Percentiles rank a stretch among this genome's conserved stretches.
Conservation (phyloP, 2,329 filamentous ascomycete species). For the Kalmusia sp. region DNA sequence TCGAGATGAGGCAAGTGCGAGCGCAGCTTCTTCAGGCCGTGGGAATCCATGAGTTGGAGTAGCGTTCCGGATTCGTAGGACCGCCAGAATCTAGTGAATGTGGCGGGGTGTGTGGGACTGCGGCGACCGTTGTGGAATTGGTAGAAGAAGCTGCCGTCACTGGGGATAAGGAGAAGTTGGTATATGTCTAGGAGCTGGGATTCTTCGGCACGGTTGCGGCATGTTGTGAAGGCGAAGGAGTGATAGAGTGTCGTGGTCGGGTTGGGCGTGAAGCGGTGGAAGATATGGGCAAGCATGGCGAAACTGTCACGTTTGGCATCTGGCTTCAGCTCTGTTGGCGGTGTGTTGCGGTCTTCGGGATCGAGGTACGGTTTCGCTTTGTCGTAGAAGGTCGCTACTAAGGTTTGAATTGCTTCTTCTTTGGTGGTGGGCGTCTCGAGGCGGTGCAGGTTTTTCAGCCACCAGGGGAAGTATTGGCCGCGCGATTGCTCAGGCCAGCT, state of each 20-base stretch:
- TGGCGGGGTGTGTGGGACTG: constrained; percentile 7
- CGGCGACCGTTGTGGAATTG: constrained; percentile 11
- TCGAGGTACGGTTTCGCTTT: constrained; percentile 27
- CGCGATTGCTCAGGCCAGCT: constrained; percentile 21
- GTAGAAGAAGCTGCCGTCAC: no score
- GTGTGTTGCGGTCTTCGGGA: constrained; percentile 18
- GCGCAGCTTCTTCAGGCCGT: constrained; percentile 24
- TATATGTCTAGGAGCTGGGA: constrained; percentile 19
- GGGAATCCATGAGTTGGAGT: constrained; percentile 35
- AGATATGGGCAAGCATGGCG: constrained; percentile 10
- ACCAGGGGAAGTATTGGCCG: constrained; percentile 37
- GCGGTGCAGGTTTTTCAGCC: constrained; percentile 25
- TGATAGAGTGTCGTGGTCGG: constrained; percentile 19
- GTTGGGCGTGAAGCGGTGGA: constrained; percentile 18
- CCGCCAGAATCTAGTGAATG: constrained; percentile 37
- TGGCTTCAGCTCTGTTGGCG: constrained; percentile 20
- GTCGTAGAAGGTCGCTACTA: constrained; percentile 23
- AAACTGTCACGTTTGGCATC: constrained; percentile 23
- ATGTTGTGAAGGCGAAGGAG: constrained; percentile 29
- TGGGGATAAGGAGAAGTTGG: constrained; percentile 23
- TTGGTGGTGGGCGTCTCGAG: constrained; percentile 20
- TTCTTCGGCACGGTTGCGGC: constrained; percentile 21
- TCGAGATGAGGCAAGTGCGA: constrained; percentile 22
- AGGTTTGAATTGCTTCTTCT: constrained; percentile 18
- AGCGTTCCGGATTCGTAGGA: constrained; percentile 31